These are phyloP conservation scores for Decorospora gaudefroyi DNA, from an alignment of 2,329 filamentous ascomycete species.

Conservation along the genomic window DNA sequence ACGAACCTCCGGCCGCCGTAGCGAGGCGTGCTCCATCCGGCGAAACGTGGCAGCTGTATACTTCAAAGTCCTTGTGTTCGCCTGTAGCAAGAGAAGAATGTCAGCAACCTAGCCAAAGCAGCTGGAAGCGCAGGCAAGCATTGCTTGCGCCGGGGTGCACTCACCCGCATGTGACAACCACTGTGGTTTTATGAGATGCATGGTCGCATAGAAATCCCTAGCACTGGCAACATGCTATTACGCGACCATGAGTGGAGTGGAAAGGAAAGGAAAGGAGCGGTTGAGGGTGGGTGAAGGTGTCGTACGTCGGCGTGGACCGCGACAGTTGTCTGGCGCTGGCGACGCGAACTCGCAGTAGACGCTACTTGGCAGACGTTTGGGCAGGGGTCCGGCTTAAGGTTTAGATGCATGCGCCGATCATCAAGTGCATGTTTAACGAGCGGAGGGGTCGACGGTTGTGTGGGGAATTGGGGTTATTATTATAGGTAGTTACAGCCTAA, in stretches of 20 bases:
- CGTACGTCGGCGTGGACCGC: conserved; percentile 31
- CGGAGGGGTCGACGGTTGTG: conserved; percentile 2
- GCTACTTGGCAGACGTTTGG: conserved; percentile 34
- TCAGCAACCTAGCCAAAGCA: conserved; percentile 16
- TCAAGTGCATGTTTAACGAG: conserved; percentile 15
- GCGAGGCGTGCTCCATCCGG: conserved; percentile 90
- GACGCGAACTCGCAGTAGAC: conserved; percentile 40
- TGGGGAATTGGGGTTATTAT: background rate
- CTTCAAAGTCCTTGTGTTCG: conserved; percentile 97
- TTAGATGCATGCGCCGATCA: conserved; percentile 42
- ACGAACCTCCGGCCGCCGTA: conserved; percentile 86
- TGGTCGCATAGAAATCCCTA: conserved; percentile 37
- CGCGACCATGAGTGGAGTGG: conserved; percentile 27
- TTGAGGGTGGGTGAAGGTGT: conserved; percentile 19
- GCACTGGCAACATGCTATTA: conserved; percentile 32
- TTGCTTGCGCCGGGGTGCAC: conserved; percentile 34
- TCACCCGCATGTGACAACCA: conserved; percentile 93
- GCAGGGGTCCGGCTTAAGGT: conserved; percentile 39
- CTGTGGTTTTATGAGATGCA: conserved; percentile 81
- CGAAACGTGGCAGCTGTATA: conserved; percentile 97
- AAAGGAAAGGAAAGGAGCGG: conserved; percentile 8
- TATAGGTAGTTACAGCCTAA: no score
- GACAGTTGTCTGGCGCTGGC: conserved; percentile 36
- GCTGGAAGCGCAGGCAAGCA: conserved; percentile 1
- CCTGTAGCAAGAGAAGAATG: conserved; percentile 56